Evolutionary conservation across 495 filamentous ascomycete genomes (phyloP).

Genomic region (Lasiosphaeria miniovina): DNA sequence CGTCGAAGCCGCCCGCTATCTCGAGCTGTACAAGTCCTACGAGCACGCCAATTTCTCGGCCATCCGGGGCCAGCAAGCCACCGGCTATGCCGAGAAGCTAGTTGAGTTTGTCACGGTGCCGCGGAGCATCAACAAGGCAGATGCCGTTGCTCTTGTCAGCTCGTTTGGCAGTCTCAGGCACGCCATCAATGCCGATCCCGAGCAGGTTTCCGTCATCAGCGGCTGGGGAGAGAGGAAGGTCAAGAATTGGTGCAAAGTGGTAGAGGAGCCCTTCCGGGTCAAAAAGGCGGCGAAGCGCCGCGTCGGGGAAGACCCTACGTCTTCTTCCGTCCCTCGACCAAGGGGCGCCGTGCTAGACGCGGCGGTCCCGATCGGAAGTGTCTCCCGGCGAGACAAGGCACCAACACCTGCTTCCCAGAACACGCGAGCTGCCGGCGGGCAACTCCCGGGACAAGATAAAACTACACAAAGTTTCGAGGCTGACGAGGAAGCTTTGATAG

Average conservation of each 20-base stretch:
- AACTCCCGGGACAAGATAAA: neutral
- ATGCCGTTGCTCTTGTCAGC: conserved; percentile 80
- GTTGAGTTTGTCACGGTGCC: conserved; percentile 94
- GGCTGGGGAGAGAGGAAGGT: conserved; percentile 98
- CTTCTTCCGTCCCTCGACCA: conserved; percentile 1
- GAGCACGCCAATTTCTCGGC: conserved; percentile 78
- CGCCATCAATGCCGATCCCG: conserved; percentile 81
- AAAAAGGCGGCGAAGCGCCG: conserved; percentile 60
- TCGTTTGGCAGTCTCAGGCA: conserved; percentile 83
- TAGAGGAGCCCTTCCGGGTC: conserved; percentile 79
- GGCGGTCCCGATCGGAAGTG: conserved; percentile 38
- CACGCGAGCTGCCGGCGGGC: neutral
- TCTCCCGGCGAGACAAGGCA: conserved; percentile 32
- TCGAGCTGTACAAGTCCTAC: conserved; percentile 90
- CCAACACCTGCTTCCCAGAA: neutral
- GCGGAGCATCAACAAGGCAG: conserved; percentile 87
- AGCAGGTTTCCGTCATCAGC: conserved; percentile 74
- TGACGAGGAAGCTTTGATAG: conserved; percentile 49
- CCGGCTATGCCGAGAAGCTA: conserved; percentile 78
- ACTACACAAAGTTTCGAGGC: conserved; percentile 26
- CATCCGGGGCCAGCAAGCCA: conserved; percentile 79
- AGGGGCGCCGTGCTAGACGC: conserved; percentile 23
- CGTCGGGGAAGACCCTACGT: conserved; percentile 2
- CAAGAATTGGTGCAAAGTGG: conserved; percentile 71
- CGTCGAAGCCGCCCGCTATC: conserved; percentile 85